Conservation (phyloP, 1,284 basidiomycete genomes). For the Vanrija sp. region DNA sequence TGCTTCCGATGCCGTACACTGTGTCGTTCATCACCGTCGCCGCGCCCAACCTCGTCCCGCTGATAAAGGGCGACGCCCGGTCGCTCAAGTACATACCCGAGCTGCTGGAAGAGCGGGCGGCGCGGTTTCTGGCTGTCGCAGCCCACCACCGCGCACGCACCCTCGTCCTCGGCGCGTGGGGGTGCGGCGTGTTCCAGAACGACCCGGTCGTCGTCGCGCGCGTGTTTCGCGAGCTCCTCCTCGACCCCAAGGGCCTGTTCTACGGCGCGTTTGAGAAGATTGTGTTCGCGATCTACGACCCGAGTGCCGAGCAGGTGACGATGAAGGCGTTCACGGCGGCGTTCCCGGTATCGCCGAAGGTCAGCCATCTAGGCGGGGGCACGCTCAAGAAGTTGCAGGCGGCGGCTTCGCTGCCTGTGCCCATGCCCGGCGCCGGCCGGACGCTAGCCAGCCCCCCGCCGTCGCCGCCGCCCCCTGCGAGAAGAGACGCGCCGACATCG, state of each 20-base stretch:
- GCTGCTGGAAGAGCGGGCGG: slow-evolving; percentile 8
- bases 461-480: no score
- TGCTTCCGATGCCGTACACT: slow-evolving; percentile 2
- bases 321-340: neutral
- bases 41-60: slow-evolving; percentile 12
- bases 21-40: slow-evolving; percentile 9
- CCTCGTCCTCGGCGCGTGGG: slow-evolving; percentile 19
- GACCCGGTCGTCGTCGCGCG: slow-evolving; percentile 2
- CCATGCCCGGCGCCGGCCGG: no score
- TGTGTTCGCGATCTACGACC: slow-evolving; percentile 14
- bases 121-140: slow-evolving; percentile 11
- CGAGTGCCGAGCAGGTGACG: neutral
- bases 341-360: neutral
- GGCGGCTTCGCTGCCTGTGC: neutral
- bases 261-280: slow-evolving; percentile 5
- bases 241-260: slow-evolving; percentile 2
- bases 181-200: slow-evolving; percentile 19
- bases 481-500: no score
- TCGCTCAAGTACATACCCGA: neutral
- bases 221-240: slow-evolving; percentile 3
- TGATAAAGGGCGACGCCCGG: neutral
- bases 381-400: neutral
- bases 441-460: no score
- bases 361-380: neutral
- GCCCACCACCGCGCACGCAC: neutral